Evolutionary conservation across 345 rosid genomes (phyloP), one percentile per base, ranked within the genome.

Genomic region (Hibiscus syriacus): DNA sequence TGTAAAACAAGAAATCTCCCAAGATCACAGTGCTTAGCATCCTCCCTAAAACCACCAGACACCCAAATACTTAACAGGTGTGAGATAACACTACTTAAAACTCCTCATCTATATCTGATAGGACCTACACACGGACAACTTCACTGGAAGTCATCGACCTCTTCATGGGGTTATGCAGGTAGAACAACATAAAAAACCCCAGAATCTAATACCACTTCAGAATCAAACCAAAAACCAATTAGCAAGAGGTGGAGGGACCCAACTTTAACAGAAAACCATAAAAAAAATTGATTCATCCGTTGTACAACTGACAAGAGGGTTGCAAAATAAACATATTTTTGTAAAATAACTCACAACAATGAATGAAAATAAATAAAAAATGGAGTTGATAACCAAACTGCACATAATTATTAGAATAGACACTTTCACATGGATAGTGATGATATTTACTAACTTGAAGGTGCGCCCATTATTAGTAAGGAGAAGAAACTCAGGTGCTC

Each of bases 391-490:
- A 22, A 19, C 5, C 56, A 29, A 23, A 27, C 25, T 17, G 43
- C 56, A n/a, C 3, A 29, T 48, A 48, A 48, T 4, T 13, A 10
- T 23, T 53, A 53, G 29, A 52, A 11, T 67, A 25, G 25, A 14
- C 50, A 67, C 22, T 25, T 54, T n/a, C 12, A 48, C 17, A 29
- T 17, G 27, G 10, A 30, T 29, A 74, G 56, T 55, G 70, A 63
- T 72, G 46, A 52, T 65, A 75, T 52, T 50, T 65, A 87, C 99
- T 81, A 63, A 91, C 99, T 89, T 94, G 96, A 91, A 92, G 87
- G 80, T 86, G 26, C 97, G 92, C 63, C 98, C 98, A 6, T 95
- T 95, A 72, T 90, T 78, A 50, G 96, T 88, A 64, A 95, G 97
- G 72, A 89, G 91, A 74, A 92, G 85, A 79, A 84, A 89, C 55